Evolutionary conservation across 2,329 filamentous ascomycete species (phyloP).

Genomic region (Penicillium sp.): DNA sequence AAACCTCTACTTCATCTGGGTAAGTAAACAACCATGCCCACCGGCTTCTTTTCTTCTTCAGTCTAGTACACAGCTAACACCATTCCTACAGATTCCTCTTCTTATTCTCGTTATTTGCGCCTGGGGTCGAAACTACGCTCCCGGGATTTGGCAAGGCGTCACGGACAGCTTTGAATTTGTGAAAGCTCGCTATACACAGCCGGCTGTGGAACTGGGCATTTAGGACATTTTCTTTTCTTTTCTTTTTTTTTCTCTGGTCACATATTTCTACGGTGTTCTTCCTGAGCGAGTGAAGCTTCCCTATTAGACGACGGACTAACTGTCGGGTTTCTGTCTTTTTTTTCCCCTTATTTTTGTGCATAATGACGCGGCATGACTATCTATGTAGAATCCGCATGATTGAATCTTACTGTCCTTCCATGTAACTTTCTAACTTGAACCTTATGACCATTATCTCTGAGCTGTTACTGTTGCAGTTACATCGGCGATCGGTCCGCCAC

Average conservation of each 20-base stretch:
- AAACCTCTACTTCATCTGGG: conserved; percentile 56
- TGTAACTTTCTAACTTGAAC: neutral
- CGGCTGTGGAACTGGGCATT: conserved; percentile 32
- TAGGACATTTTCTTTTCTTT: conserved; percentile 22
- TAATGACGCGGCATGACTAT: conserved; percentile 38
- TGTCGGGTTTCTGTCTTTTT: conserved; percentile 13
- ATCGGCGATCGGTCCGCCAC: neutral
- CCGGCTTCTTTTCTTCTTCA: neutral
- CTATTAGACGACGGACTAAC: neutral
- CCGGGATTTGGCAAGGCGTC: conserved; percentile 42
- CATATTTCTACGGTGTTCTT: conserved; percentile 17
- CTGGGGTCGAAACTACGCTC: conserved; percentile 46
- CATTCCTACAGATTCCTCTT: conserved; percentile 44
- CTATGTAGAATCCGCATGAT: conserved; percentile 15
- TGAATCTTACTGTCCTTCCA: neutral
- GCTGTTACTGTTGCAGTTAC: neutral
- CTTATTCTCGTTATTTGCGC: conserved; percentile 46
- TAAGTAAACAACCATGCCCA: conserved; percentile 31
- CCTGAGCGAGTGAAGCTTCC: conserved; percentile 14
- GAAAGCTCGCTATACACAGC: conserved; percentile 36
- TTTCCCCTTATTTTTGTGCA: conserved; percentile 21
- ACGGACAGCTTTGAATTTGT: conserved; percentile 40
- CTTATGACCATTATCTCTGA: neutral
- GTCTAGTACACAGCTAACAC: conserved; percentile 19
- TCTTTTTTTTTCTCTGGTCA: conserved; percentile 13